Conservation (phyloP, 371 early-diverging fungal genomes). For the Lichtheimia ornata region DNA sequence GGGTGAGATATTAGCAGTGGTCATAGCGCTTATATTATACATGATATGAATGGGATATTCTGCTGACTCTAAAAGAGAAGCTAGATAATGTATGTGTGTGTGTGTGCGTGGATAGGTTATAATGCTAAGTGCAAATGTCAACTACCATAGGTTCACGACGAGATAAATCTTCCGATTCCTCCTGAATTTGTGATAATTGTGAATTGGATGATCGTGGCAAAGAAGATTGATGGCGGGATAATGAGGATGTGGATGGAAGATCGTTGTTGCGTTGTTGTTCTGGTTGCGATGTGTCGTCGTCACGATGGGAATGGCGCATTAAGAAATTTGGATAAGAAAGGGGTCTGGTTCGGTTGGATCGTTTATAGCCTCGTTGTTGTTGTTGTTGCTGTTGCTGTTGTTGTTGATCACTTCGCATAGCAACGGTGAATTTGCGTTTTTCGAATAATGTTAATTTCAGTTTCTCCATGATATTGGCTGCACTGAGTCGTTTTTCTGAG, state of each 20-base stretch:
- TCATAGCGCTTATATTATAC: no score
- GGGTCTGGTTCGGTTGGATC: slow-evolving; percentile 27
- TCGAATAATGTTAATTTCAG: slow-evolving; percentile 44
- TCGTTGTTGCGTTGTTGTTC: background rate
- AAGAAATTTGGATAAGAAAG: slow-evolving; percentile 39
- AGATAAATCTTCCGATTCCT: slow-evolving; percentile 7
- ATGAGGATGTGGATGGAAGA: slow-evolving; percentile 6
- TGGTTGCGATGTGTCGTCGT: background rate
- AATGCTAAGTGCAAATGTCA: no score
- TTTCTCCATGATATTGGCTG: slow-evolving; percentile 33
- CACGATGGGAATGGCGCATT: slow-evolving; percentile 9
- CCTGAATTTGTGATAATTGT: slow-evolving; percentile 24
- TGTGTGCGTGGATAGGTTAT: no score
- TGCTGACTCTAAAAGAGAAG: no score
- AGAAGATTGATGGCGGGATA: slow-evolving; percentile 13
- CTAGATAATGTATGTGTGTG: no score
- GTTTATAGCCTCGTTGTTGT: slow-evolving; percentile 18
- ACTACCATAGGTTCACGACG: no score
- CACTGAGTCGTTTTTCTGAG: slow-evolving; percentile 18
- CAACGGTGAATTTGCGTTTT: slow-evolving; percentile 32
- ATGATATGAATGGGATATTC: no score
- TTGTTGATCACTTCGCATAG: slow-evolving; percentile 8
- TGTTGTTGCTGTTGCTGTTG: background rate
- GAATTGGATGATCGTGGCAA: slow-evolving; percentile 27
- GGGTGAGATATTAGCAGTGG: no score